A percentile compares a stretch with the other conserved stretches of the same genome.
Evolutionary conservation across 1,284 basidiomycete genomes (phyloP).

Genomic region (Ustilago esculenta): DNA sequence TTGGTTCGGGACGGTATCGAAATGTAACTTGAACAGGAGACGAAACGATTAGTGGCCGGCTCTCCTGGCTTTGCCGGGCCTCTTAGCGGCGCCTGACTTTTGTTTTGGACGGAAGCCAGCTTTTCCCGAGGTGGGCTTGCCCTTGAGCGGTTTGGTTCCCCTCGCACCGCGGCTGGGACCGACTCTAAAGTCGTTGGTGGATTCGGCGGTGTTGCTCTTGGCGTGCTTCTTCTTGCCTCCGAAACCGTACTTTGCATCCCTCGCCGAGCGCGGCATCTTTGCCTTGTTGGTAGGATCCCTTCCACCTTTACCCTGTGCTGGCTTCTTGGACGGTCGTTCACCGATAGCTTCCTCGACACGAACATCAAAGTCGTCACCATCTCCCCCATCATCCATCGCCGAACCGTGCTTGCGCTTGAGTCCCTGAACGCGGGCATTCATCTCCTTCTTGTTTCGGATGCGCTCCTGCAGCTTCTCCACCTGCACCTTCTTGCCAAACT

Average conservation of each 20-base stretch:
- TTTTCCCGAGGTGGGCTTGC: slow-evolving; percentile 25
- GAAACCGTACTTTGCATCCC: slow-evolving; percentile 63
- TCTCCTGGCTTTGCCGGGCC: slow-evolving; percentile 40
- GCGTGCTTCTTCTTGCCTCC: slow-evolving; percentile 62
- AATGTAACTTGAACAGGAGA: too few relatives aligned
- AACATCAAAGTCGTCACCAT: slow-evolving; percentile 79
- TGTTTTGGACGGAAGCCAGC: slow-evolving; percentile 39
- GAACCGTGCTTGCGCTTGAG: slow-evolving; percentile 74
- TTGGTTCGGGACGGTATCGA: too few relatives aligned
- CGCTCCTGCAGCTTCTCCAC: slow-evolving; percentile 83
- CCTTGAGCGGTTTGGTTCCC: slow-evolving; percentile 23
- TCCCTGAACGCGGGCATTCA: slow-evolving; percentile 70
- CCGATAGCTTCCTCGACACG: slow-evolving; percentile 72
- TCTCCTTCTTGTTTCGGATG: slow-evolving; percentile 81
- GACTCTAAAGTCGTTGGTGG: slow-evolving; percentile 57
- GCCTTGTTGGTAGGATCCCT: slow-evolving; percentile 25
- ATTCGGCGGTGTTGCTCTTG: slow-evolving; percentile 63
- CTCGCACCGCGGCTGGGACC: slow-evolving; percentile 33
- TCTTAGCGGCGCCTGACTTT: slow-evolving; percentile 37
- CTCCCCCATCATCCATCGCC: slow-evolving; percentile 36
- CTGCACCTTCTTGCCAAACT: slow-evolving; percentile 97
- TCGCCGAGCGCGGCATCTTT: slow-evolving; percentile 57
- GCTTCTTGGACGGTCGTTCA: slow-evolving; percentile 23
- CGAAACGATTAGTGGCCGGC: slow-evolving; percentile 29
- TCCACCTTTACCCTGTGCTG: slow-evolving; percentile 4